phyloP scores from a whole-genome alignment of 345 rosid species.

The Boechera stricta region DNA sequence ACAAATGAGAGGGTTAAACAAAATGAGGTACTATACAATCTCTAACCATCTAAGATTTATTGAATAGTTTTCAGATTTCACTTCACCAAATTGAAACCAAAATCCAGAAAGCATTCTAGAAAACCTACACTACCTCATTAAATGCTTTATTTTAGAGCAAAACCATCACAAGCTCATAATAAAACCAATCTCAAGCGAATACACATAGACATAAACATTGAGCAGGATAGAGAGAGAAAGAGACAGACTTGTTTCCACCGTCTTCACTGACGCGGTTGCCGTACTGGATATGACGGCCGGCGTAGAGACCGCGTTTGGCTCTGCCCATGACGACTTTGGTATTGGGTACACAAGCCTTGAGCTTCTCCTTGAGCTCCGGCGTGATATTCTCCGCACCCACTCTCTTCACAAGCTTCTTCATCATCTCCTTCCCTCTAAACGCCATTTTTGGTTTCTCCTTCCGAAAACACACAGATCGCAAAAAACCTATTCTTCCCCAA shows the following conservation, averaged over 20 bases:
- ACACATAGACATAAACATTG: conserved; percentile 2
- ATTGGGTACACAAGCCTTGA: conserved; percentile 75
- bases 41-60: not conserved
- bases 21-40: not conserved
- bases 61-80: not conserved
- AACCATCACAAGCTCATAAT: conserved; percentile 2
- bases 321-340: conserved; percentile 75
- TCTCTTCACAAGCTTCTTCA: conserved; percentile 80
- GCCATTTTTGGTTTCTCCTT: conserved; percentile 55
- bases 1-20: conserved; percentile 7
- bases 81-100: not conserved
- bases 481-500: conserved; percentile 14
- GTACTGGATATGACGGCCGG: conserved; percentile 91
- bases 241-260: conserved; percentile 84
- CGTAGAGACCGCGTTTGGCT: conserved; percentile 86
- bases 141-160: not conserved
- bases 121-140: not conserved
- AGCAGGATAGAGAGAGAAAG: not conserved
- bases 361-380: conserved; percentile 63
- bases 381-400: conserved; percentile 71
- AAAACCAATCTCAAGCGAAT: not conserved
- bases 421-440: conserved; percentile 84
- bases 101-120: not conserved
- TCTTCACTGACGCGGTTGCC: conserved; percentile 92
- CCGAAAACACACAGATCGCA: conserved; percentile 19